Conservation (phyloP, 2,329 filamentous ascomycete genomes). For the Colletotrichum lentis region DNA sequence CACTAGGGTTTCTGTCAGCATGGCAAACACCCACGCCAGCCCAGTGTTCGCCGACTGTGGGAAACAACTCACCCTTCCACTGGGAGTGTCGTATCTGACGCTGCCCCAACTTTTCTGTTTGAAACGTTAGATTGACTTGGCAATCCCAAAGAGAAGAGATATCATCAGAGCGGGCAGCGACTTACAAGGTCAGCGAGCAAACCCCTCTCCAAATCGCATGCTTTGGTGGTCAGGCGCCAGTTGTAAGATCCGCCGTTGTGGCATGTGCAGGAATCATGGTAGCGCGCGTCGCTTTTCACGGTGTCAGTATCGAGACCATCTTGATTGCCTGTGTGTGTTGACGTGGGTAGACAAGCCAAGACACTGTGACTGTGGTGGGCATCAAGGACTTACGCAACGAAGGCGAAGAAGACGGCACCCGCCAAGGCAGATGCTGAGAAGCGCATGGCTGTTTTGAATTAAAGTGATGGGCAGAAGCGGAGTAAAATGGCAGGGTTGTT, state of each 20-base stretch:
- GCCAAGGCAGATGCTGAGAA: not conserved
- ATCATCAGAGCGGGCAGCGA: too few species aligned
- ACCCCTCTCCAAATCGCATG: not conserved
- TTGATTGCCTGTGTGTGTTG: too few species aligned
- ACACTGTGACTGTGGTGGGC: not conserved
- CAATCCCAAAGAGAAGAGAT: not conserved
- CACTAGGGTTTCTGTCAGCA: not conserved
- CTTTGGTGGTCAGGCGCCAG: constrained; percentile 4
- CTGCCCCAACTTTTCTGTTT: too few species aligned
- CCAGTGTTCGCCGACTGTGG: not conserved
- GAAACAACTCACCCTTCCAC: constrained; percentile 1
- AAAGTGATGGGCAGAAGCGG: too few species aligned
- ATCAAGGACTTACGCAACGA: not conserved
- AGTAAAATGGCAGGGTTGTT: not conserved
- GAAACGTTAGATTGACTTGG: not conserved
- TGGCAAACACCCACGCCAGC: not conserved
- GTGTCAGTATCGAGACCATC: not conserved
- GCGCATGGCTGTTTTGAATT: not conserved
- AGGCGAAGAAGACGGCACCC: not conserved
- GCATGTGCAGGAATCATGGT: constrained; percentile 14
- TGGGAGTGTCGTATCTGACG: constrained; percentile 6
- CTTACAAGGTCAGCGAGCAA: not conserved
- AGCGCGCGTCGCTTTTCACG: constrained; percentile 1
- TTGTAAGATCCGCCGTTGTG: constrained; percentile 13
- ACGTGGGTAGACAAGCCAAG: too few species aligned